phyloP scores from a whole-genome alignment of 352 stramenopile species.

The Phytophthora rubi region DNA sequence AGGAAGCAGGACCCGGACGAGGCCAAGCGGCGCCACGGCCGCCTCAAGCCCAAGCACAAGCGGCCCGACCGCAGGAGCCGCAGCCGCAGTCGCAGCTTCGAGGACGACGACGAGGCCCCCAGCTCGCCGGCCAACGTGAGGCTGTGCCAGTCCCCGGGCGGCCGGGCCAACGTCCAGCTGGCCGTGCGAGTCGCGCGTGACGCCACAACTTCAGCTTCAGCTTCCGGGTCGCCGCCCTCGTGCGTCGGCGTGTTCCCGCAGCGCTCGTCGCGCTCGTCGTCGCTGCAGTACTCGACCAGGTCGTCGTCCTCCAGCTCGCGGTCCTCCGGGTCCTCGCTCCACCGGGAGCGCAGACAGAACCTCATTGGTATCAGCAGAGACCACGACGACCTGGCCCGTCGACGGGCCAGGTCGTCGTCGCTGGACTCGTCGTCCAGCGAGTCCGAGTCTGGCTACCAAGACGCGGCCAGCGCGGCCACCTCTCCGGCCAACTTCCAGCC shows the following conservation, averaged over 20 bases:
- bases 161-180: slow-evolving; percentile 46
- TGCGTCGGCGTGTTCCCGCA: slow-evolving; percentile 41
- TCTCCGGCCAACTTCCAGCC: slow-evolving; percentile 1
- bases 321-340: slow-evolving; percentile 22
- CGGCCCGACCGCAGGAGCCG: slow-evolving; percentile 5
- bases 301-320: slow-evolving; percentile 30
- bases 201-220: not conserved
- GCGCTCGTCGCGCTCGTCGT: slow-evolving; percentile 40
- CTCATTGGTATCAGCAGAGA: slow-evolving; percentile 8
- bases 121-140: slow-evolving; percentile 11
- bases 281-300: slow-evolving; percentile 31
- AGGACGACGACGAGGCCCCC: not conserved
- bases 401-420: slow-evolving; percentile 10
- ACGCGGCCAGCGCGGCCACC: no score
- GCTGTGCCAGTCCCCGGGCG: slow-evolving; percentile 46
- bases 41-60: slow-evolving; percentile 11
- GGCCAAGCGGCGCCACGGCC: slow-evolving; percentile 7
- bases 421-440: slow-evolving; percentile 14
- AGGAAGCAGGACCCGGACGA: slow-evolving; percentile 17
- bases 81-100: slow-evolving; percentile 30
- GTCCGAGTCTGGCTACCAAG: slow-evolving; percentile 6
- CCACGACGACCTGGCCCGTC: slow-evolving; percentile 10
- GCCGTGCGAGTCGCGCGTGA: slow-evolving; percentile 39
- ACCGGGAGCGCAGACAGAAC: slow-evolving; percentile 15
- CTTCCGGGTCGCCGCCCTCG: not conserved